These are phyloP conservation scores for Phytophthora podocarpi DNA, from an alignment of 352 stramenopile genomes.

Conservation along the genomic window DNA sequence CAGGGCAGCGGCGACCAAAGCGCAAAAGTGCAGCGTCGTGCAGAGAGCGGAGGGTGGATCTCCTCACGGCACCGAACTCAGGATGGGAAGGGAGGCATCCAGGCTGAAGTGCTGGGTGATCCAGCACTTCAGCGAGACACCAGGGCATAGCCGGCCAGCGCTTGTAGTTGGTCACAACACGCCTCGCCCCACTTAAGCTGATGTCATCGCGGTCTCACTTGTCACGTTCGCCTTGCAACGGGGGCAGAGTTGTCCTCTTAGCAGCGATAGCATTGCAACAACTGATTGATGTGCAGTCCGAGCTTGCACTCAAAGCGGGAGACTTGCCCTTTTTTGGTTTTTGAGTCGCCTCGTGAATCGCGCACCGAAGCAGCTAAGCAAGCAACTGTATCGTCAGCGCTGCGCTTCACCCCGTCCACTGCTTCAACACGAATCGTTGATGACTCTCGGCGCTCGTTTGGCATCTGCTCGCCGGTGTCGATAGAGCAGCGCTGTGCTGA, in stretches of 20 bases:
- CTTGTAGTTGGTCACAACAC: background rate
- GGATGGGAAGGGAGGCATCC: slow-evolving; percentile 37
- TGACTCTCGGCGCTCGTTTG: slow-evolving; percentile 18
- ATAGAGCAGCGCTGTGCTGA: slow-evolving; percentile 10
- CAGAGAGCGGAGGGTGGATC: slow-evolving; percentile 32
- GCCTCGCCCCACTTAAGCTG: slow-evolving; percentile 10
- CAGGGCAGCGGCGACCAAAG: slow-evolving; percentile 25
- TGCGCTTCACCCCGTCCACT: slow-evolving; percentile 17
- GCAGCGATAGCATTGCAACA: slow-evolving; percentile 22
- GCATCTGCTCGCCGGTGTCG: background rate
- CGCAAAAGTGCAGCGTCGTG: slow-evolving; percentile 20
- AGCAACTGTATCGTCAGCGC: slow-evolving; percentile 40
- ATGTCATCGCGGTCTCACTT: slow-evolving; percentile 15
- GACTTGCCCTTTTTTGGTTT: slow-evolving; percentile 18
- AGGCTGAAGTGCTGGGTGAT: no score
- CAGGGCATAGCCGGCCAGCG: background rate
- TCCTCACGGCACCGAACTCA: slow-evolving; percentile 34
- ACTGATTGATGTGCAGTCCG: slow-evolving; percentile 1
- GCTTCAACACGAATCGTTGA: slow-evolving; percentile 35
- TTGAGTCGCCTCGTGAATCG: background rate
- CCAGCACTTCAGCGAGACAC: slow-evolving; percentile 21
- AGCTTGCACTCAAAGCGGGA: slow-evolving; percentile 18
- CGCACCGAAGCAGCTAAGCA: slow-evolving; percentile 35
- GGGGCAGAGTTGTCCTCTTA: background rate
- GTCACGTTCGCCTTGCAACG: background rate